phyloP scores from a whole-genome alignment of 148 eudicot genomes.

The Camellia lanceoleosa region DNA sequence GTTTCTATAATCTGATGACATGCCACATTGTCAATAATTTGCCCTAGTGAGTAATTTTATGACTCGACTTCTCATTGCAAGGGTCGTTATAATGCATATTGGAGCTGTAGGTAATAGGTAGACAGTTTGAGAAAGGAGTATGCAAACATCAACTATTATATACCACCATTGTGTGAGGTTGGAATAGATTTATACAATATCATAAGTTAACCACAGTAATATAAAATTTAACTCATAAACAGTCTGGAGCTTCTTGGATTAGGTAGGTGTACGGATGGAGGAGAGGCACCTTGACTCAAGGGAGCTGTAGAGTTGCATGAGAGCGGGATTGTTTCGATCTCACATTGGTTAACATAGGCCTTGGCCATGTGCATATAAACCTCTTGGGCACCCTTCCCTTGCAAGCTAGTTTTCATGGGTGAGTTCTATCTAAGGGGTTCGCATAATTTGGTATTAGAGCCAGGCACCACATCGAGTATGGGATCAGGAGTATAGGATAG shows the following conservation, averaged over 20 bases:
- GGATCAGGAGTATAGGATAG: too few species aligned
- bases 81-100: neutral
- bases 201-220: neutral
- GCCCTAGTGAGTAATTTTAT: too few species aligned
- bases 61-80: neutral
- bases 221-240: too few species aligned
- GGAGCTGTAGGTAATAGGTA: neutral
- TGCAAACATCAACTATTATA: neutral
- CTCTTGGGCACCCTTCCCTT: too few species aligned
- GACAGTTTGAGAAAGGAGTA: neutral
- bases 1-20: too few species aligned
- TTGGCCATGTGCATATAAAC: too few species aligned
- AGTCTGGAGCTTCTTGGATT: neutral
- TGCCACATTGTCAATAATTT: too few species aligned
- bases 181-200: neutral
- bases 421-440: too few species aligned
- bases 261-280: neutral
- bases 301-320: neutral
- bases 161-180: neutral
- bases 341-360: too few species aligned
- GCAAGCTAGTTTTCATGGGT: too few species aligned
- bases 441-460: too few species aligned
- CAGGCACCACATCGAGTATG: too few species aligned
- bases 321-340: neutral
- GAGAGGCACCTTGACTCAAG: neutral